Conservation (phyloP, 2,329 filamentous ascomycete genomes). For the Talaromyces sp. region DNA sequence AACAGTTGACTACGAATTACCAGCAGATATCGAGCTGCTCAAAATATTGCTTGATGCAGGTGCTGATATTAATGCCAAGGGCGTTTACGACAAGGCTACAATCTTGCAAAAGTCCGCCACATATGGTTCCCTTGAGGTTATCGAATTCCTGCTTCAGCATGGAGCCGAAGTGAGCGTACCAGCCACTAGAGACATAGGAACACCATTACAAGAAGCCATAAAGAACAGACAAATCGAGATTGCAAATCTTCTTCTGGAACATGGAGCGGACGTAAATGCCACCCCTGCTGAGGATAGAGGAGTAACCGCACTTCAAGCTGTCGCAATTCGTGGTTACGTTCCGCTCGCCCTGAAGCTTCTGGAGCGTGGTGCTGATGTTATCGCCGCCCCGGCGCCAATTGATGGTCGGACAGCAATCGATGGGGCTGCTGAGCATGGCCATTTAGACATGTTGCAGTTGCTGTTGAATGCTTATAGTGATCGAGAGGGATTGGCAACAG, state of each 20-base stretch:
- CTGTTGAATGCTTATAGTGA: conserved; percentile 22
- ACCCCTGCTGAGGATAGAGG: background rate
- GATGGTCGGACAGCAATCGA: conserved; percentile 26
- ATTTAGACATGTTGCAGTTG: conserved; percentile 28
- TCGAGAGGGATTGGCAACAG: background rate
- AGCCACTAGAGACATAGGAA: background rate
- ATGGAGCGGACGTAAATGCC: background rate
- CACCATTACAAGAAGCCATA: background rate
- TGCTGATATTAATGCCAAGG: background rate
- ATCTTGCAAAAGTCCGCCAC: background rate
- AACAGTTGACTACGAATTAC: too few species aligned
- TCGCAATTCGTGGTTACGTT: background rate
- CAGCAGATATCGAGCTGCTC: background rate
- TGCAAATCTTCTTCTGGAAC: background rate
- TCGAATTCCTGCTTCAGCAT: background rate
- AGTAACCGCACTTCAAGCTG: conserved; percentile 7
- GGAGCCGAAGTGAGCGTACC: background rate
- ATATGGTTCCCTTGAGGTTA: too few species aligned
- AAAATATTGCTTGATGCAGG: background rate
- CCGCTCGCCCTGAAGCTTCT: conserved; percentile 19
- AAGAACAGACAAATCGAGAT: background rate
- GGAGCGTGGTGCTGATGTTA: conserved; percentile 20
- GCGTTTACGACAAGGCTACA: background rate
- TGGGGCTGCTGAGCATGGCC: conserved; percentile 28
- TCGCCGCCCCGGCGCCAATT: conserved; percentile 13